phyloP scores from a whole-genome alignment of 805 yeast species.

The Clavispora fructus region DNA sequence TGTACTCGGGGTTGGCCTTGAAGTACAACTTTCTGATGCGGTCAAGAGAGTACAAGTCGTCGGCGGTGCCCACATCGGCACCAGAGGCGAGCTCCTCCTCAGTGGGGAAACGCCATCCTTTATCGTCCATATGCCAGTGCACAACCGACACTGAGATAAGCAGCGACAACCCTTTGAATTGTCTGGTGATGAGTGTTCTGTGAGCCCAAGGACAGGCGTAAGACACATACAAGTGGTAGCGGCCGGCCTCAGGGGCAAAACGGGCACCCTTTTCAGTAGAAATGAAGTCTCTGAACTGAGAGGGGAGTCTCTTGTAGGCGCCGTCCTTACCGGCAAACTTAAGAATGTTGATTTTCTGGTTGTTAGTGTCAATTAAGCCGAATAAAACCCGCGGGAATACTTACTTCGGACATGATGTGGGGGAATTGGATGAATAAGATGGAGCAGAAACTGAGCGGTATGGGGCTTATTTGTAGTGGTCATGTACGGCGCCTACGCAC shows the following conservation, averaged over 20 bases:
- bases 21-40: constrained; percentile 68
- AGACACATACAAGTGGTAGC: constrained; percentile 86
- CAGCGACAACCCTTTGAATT: constrained; percentile 61
- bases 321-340: constrained; percentile 51
- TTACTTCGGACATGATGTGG: constrained; percentile 1
- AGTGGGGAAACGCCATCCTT: constrained; percentile 83
- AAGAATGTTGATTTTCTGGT: constrained; percentile 35
- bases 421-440: no score
- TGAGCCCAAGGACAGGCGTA: constrained; percentile 97
- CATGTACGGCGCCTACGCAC: neutral
- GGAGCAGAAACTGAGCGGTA: no score
- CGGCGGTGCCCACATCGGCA: constrained; percentile 40
- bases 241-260: constrained; percentile 67
- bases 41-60: constrained; percentile 49
- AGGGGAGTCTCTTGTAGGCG: constrained; percentile 48
- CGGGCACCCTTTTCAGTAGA: constrained; percentile 52
- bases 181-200: constrained; percentile 67
- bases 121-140: constrained; percentile 82
- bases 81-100: constrained; percentile 35
- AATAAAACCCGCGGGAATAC: neutral
- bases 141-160: constrained; percentile 71
- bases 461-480: neutral
- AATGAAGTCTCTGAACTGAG: constrained; percentile 61
- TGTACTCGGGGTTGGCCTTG: constrained; percentile 69
- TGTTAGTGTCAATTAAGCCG: neutral